These are phyloP conservation scores for Proteromonas lacertae DNA, from an alignment of 352 stramenopile species.

Conservation along the genomic window DNA sequence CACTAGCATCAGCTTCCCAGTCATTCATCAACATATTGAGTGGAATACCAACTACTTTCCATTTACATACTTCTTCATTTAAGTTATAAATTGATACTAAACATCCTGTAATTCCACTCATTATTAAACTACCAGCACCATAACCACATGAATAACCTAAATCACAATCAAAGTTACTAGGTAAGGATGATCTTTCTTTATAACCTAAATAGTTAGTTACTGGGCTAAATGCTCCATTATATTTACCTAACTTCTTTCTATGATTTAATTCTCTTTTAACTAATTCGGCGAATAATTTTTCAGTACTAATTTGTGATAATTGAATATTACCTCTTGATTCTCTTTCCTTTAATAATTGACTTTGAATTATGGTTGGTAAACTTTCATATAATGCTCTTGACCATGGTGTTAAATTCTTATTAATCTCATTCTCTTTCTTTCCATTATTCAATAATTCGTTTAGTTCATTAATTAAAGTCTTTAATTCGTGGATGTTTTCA, in stretches of 20 bases:
- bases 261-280: conserved; percentile 14
- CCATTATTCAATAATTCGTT: conserved; percentile 1
- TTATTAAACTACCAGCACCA: conserved; percentile 11
- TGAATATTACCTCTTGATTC: conserved; percentile 9
- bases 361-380: conserved; percentile 4
- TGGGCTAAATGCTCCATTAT: conserved; percentile 14
- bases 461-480: conserved; percentile 13
- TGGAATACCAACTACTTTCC: conserved; percentile 6
- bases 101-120: conserved; percentile 12
- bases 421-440: background rate
- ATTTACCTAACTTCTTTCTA: conserved; percentile 10
- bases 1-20: conserved; percentile 4
- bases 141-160: conserved; percentile 13
- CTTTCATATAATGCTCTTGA: conserved; percentile 5
- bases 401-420: background rate
- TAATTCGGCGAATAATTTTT: conserved; percentile 15
- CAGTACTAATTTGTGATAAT: conserved; percentile 19
- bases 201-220: conserved; percentile 11
- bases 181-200: conserved; percentile 7
- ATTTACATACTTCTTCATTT: conserved; percentile 6
- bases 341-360: conserved; percentile 7
- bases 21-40: conserved; percentile 6
- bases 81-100: conserved; percentile 6
- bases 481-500: conserved; percentile 14
- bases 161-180: conserved; percentile 17